These are phyloP conservation scores for Blastobotrys raffinosifermentans DNA, from an alignment of 1,139 yeast species.

Conservation along the genomic window DNA sequence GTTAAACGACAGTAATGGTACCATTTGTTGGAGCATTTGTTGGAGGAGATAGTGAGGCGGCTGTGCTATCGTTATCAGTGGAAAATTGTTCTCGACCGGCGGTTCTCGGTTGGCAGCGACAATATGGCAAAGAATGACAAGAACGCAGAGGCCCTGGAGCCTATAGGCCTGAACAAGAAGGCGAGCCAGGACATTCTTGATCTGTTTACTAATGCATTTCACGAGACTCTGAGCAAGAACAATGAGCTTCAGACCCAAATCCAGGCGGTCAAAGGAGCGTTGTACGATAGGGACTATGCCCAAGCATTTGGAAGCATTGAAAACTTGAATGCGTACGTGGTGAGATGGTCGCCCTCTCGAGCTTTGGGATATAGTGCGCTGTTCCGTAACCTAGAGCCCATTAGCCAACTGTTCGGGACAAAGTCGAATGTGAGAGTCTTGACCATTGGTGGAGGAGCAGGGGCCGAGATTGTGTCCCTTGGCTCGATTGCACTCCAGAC, in stretches of 20 bases:
- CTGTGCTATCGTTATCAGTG: too few relatives aligned
- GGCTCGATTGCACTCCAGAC: constrained; percentile 45
- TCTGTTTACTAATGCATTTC: constrained; percentile 24
- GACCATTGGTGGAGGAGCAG: constrained; percentile 86
- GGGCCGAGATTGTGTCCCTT: constrained; percentile 71
- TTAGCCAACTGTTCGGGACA: constrained; percentile 9
- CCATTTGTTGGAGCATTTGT: constrained; percentile 1
- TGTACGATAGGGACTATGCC: constrained; percentile 63
- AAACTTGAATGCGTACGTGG: constrained; percentile 69
- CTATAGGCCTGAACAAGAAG: too few relatives aligned
- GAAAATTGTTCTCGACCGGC: too few relatives aligned
- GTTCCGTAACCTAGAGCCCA: constrained; percentile 37
- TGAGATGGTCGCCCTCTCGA: constrained; percentile 82
- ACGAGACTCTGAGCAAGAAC: constrained; percentile 19
- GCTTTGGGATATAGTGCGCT: constrained; percentile 68
- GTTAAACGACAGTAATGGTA: constrained; percentile 1
- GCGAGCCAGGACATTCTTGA: constrained; percentile 21
- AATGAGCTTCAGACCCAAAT: constrained; percentile 31
- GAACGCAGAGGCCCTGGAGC: too few relatives aligned
- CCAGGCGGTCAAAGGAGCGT: constrained; percentile 62
- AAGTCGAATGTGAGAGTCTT: constrained; percentile 37
- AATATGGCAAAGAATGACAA: too few relatives aligned
- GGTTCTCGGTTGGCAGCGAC: too few relatives aligned
- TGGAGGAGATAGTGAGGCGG: neutral
- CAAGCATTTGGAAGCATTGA: constrained; percentile 60